Base-by-base conservation (phyloP, 805 yeast genomes). In the Myxozyma kluyveri region DNA sequence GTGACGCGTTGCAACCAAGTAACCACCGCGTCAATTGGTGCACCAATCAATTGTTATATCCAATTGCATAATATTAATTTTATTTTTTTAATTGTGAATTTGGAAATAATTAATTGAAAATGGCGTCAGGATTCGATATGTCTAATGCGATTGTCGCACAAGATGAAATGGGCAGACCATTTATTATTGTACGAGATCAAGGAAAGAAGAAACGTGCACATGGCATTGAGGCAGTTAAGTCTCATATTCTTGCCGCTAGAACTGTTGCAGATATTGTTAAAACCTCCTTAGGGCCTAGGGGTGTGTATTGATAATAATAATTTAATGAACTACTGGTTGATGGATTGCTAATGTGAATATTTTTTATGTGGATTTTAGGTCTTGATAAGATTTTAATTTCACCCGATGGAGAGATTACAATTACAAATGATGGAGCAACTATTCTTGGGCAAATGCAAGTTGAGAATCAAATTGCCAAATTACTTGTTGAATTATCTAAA, bases 81-180 rank as follows among this genome's bases (percentile, higher is more conserved):
- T n/a, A n/a, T n/a, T n/a, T n/a, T n/a, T n/a, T n/a, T n/a, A n/a
- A n/a, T n/a, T n/a, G n/a, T n/a, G n/a, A n/a, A n/a, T n/a, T n/a
- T n/a, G n/a, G n/a, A n/a, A n/a, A n/a, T n/a, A n/a, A n/a, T 29
- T 29, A 14, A 29, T 9, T 29, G 12, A 29, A 29, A 35, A 35
- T 17, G 39, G 39, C 12, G 37, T 49, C 57, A 22, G 42, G 51
- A 9, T 96, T 96, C 37, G 99, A 93, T 70, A 76, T 93, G 79
- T 90, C 98, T 62, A 93, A 95, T 66, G 99, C 99, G 71, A 89
- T 93, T 64, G 88, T 93, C 75, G 98, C 99, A 2, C 99, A 91
- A 72, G 99, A 93, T 69, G 99, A 93, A 71, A 88, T 86, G 90
- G 99, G 99, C 19, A 84, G 99, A 71, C 99, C 99, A 19, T 88